Base-by-base conservation (phyloP, 371 early-diverging fungal genomes). In the Thermomucor indicae-seudaticae region DNA sequence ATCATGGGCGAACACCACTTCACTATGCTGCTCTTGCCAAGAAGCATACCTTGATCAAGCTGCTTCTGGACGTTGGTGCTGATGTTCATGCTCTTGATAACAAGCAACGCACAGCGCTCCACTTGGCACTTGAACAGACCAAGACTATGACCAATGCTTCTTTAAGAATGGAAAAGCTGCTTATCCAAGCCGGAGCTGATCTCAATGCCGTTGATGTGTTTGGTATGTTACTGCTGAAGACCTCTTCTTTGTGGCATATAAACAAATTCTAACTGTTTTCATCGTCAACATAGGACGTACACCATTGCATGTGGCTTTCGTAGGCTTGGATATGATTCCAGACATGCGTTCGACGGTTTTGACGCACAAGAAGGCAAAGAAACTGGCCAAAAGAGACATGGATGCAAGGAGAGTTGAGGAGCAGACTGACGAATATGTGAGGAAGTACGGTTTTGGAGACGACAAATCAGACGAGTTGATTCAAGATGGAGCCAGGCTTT, bases 301-400 rank as follows among this genome's bases (percentile, higher is more conserved):
- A 5, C 75, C 83, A 6, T 57, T 85, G 6, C 82, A 82, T 49
- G 65, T 79, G 24, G 73, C 66, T 0, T 82, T 82, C 44, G 53
- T 64, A 1, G 53, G 66, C 3, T 34, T 66, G 28, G 40, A 66
- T 14, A 28, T 38, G 1, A 72, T 82, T 35, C 81, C 85, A 1
- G 37, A 58, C 5, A 82, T 77, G 60, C 41, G 50, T 4, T 30
- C 55, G 19, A 65, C 76, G 5, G 43, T 8, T 14, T 14, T 16
- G 12, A 16, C 19, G 45, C 11, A 7, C 14, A 29, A 28, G 30
- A 45, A 25, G 12, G 14, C 3, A 2, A n/a, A n/a, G n/a, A n/a
- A n/a, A n/a, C n/a, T n/a, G n/a, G n/a, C n/a, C n/a, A n/a, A n/a
- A n/a, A n/a, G n/a, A n/a, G n/a, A n/a, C n/a, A n/a, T n/a, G n/a